Conservation (phyloP, 208 protist genomes). For the Herpetomonas samuelpessoai region DNA sequence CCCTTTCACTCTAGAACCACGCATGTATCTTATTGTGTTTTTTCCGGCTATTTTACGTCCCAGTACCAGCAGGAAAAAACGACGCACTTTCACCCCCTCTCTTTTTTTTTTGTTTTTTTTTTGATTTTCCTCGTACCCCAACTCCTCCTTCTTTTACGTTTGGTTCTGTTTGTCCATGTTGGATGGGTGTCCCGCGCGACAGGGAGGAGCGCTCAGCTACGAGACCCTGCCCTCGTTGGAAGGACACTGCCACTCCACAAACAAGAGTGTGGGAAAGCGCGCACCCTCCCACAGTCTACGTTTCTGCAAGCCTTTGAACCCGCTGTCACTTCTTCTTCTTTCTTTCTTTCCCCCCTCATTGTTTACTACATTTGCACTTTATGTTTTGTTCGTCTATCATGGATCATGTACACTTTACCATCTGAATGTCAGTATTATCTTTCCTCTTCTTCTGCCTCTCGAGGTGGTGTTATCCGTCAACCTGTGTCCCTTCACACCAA, state of each 20-base stretch:
- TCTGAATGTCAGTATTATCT: too few species aligned
- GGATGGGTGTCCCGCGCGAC: too few species aligned
- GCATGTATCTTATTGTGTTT: constrained; percentile 4
- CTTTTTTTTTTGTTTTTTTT: constrained; percentile 10
- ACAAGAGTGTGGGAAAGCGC: not conserved
- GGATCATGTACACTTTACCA: too few species aligned
- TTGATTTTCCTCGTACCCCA: constrained; percentile 4
- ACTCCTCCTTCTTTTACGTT: constrained; percentile 4
- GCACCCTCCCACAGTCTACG: constrained; percentile 5
- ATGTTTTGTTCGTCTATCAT: constrained; percentile 5
- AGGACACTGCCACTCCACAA: not conserved
- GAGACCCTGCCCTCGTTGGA: not conserved
- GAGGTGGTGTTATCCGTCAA: too few species aligned
- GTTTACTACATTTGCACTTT: not conserved
- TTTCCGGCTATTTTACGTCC: not conserved
- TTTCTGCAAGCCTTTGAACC: not conserved
- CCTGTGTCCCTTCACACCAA: too few species aligned
- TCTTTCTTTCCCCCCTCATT: constrained; percentile 6
- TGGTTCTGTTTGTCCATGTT: too few species aligned
- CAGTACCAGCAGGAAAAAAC: too few species aligned
- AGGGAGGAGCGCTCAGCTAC: not conserved
- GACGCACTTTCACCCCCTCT: too few species aligned
- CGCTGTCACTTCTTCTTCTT: constrained; percentile 7
- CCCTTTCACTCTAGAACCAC: too few species aligned
- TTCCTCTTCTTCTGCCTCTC: too few species aligned